phyloP scores from a whole-genome alignment of 2,329 filamentous ascomycete genomes.

The Colletotrichum musicola region DNA sequence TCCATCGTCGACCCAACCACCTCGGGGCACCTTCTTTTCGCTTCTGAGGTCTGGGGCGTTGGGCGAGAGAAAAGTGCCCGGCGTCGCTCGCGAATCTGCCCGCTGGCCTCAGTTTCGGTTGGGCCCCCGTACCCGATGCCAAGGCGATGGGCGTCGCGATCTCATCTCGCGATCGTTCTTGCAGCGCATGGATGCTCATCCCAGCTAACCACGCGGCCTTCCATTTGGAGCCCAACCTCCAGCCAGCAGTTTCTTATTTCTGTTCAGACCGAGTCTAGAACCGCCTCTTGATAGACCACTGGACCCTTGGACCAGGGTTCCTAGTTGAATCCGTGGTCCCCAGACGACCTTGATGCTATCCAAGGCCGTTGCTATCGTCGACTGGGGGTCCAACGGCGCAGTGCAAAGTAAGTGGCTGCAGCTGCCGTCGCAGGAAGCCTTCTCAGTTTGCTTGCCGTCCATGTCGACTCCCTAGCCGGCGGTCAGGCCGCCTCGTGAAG shows the following conservation, averaged over 20 bases:
- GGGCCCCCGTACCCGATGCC: conserved; percentile 18
- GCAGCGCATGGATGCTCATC: conserved; percentile 1
- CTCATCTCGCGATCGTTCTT: conserved; percentile 9
- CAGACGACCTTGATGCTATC: conserved; percentile 19
- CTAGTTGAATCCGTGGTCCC: background rate
- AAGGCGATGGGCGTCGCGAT: conserved; percentile 19
- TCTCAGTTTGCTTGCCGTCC: conserved; percentile 44
- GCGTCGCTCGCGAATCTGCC: background rate
- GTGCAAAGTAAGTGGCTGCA: background rate
- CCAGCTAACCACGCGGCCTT: conserved; percentile 3
- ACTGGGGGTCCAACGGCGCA: background rate
- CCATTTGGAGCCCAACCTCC: conserved; percentile 16
- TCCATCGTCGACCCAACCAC: conserved; percentile 34
- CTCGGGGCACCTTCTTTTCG: background rate
- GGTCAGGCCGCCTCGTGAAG: conserved; percentile 11
- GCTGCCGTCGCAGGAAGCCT: conserved; percentile 4
- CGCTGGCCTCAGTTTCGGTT: conserved; percentile 23
- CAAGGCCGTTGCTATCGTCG: conserved; percentile 15
- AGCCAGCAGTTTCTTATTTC: background rate
- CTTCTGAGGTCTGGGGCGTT: conserved; percentile 4
- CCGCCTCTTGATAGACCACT: background rate
- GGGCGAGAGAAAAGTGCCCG: background rate
- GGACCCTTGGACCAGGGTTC: conserved; percentile 13
- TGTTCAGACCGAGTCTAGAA: conserved; percentile 8
- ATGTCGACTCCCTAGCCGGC: conserved; percentile 46